These are phyloP conservation scores for Yamadazyma friedrichii DNA, from an alignment of 1,139 yeast species.

Conservation along the genomic window DNA sequence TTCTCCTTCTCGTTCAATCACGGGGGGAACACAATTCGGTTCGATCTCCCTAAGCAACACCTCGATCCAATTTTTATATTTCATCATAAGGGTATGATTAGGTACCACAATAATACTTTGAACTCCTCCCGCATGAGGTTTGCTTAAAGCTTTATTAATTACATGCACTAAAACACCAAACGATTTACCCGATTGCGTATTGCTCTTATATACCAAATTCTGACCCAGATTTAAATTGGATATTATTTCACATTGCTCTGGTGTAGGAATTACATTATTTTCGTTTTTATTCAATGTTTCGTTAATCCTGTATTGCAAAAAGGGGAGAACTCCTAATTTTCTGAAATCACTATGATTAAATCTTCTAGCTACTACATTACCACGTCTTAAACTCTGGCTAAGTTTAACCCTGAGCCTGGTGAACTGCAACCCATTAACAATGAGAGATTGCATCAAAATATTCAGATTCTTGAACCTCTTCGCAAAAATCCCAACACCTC, in stretches of 20 bases:
- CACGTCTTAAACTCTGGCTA: no score
- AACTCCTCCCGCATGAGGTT: conserved; percentile 14
- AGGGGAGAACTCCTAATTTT: conserved; percentile 26
- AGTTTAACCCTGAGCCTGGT: no score
- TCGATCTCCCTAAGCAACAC: conserved; percentile 20
- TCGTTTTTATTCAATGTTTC: conserved; percentile 9
- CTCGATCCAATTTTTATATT: conserved; percentile 17
- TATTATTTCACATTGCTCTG: conserved; percentile 24
- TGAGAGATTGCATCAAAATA: no score
- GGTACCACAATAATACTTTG: conserved; percentile 26
- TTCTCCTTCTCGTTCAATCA: no score
- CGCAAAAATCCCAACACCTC: conserved; percentile 5
- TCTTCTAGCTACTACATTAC: neutral
- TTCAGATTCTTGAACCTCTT: neutral
- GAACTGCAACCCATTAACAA: no score
- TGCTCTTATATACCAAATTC: conserved; percentile 15
- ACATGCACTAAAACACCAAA: conserved; percentile 23
- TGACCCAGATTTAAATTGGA: conserved; percentile 17
- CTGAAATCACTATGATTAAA: conserved; percentile 17
- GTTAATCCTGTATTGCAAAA: conserved; percentile 26
- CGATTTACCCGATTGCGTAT: conserved; percentile 26
- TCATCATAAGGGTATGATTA: conserved; percentile 22
- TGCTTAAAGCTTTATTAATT: conserved; percentile 21
- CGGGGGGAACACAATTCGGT: conserved; percentile 25
- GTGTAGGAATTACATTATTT: conserved; percentile 21